These are phyloP conservation scores for Microascus cirrosus DNA, from an alignment of 2,329 filamentous ascomycete species.

Conservation along the genomic window DNA sequence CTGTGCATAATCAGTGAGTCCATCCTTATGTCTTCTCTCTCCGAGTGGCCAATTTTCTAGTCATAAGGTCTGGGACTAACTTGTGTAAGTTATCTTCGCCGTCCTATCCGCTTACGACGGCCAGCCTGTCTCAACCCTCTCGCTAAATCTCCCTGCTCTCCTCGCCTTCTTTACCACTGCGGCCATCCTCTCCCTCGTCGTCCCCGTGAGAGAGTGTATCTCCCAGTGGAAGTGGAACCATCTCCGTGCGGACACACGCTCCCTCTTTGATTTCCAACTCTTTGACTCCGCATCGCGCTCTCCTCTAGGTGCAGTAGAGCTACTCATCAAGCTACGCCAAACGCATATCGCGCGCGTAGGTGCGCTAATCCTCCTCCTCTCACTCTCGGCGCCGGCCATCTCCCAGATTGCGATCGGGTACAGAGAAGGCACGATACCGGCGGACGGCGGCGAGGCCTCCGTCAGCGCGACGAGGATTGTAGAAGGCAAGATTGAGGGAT, in stretches of 20 bases:
- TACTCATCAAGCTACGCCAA: constrained; percentile 11
- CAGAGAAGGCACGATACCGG: background rate
- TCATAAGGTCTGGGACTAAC: background rate
- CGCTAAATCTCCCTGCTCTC: constrained; percentile 16
- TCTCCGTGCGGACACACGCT: constrained; percentile 13
- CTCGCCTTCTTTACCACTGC: constrained; percentile 16
- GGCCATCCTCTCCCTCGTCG: constrained; percentile 12
- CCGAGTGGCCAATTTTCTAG: background rate
- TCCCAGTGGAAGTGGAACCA: constrained; percentile 21
- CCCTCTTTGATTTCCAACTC: constrained; percentile 14
- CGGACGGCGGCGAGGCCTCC: background rate
- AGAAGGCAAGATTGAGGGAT: background rate
- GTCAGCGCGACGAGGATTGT: background rate
- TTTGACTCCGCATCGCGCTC: constrained; percentile 16
- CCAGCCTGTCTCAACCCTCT: constrained; percentile 10
- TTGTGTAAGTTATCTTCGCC: constrained; percentile 2
- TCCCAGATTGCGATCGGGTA: constrained; percentile 7
- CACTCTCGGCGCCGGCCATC: constrained; percentile 9
- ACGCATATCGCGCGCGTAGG: constrained; percentile 14
- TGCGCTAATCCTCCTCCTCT: constrained; percentile 11
- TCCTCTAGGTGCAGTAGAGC: constrained; percentile 10
- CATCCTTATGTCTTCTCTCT: background rate
- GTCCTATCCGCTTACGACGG: constrained; percentile 9
- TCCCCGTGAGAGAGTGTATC: constrained; percentile 15
- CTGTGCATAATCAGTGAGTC: constrained; percentile 4